Percentiles rank a stretch among this genome's conserved stretches.
Conservation (phyloP, 2,329 filamentous ascomycete genomes). For the Arthrobotrys musiformis region DNA sequence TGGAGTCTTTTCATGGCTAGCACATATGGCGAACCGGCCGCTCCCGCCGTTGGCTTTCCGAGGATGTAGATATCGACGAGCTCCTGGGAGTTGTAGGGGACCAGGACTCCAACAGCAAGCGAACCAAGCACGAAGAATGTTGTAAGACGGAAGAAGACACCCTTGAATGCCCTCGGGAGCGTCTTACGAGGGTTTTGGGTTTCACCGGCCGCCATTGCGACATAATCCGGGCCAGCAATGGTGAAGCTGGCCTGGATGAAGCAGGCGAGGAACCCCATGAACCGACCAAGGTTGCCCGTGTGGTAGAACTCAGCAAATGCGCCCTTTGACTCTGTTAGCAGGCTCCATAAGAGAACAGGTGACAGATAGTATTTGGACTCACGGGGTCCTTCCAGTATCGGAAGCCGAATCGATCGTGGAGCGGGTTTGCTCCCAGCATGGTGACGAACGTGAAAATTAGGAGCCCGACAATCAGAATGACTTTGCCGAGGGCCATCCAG, state of each 20-base stretch:
- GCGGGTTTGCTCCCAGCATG: conserved; percentile 84
- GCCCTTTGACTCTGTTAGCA: conserved; percentile 63
- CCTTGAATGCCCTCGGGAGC: conserved; percentile 79
- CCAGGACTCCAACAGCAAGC: conserved; percentile 76
- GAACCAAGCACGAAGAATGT: conserved; percentile 80
- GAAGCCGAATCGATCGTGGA: conserved; percentile 78
- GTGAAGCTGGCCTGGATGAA: conserved; percentile 77
- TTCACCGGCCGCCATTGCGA: conserved; percentile 69
- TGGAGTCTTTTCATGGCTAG: conserved; percentile 75
- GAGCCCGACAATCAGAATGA: conserved; percentile 76
- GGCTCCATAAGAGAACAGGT: not conserved
- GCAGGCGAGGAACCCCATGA: conserved; percentile 79
- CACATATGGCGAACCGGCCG: conserved; percentile 74
- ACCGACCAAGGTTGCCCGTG: conserved; percentile 74
- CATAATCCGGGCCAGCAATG: conserved; percentile 75
- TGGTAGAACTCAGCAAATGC: conserved; percentile 75
- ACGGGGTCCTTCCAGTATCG: conserved; percentile 69
- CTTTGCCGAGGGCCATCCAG: conserved; percentile 74
- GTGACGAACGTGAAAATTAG: conserved; percentile 81
- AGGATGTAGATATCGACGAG: conserved; percentile 72
- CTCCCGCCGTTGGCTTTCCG: conserved; percentile 70
- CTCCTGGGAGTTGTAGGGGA: conserved; percentile 74
- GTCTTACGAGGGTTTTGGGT: conserved; percentile 75
- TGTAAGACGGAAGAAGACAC: conserved; percentile 81
- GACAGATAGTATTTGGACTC: conserved; percentile 60